Percentiles rank a stretch among this genome's conserved stretches.
phyloP scores from a whole-genome alignment of 2,329 filamentous ascomycete genomes.

The Exophiala calicioides region DNA sequence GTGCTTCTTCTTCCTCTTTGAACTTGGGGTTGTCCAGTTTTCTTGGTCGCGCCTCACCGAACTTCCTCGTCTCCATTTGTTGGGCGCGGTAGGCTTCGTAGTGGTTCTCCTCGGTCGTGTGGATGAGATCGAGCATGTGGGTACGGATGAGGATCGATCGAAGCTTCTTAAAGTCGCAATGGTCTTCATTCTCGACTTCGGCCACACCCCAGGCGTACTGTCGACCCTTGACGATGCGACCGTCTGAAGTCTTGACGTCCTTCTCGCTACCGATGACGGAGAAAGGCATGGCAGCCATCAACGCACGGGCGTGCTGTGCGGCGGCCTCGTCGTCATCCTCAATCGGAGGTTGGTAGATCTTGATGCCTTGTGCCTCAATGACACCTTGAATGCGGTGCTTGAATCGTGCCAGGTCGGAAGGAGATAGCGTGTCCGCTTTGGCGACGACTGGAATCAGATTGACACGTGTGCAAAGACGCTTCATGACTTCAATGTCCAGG shows the following conservation, averaged over 20 bases:
- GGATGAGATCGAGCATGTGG: constrained; percentile 99
- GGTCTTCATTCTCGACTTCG: constrained; percentile 99
- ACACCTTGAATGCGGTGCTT: constrained; percentile 93
- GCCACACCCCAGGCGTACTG: constrained; percentile 99
- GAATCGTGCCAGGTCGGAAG: constrained; percentile 85
- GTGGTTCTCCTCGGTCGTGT: constrained; percentile 98
- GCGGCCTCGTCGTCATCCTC: constrained; percentile 98
- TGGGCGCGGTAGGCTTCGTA: constrained; percentile 99
- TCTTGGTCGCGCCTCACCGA: constrained; percentile 92
- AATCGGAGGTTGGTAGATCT: constrained; percentile 96
- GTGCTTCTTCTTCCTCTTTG: constrained; percentile 98
- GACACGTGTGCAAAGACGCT: constrained; percentile 94
- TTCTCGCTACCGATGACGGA: constrained; percentile 99
- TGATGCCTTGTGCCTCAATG: constrained; percentile 97
- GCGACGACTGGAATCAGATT: constrained; percentile 98
- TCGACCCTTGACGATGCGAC: constrained; percentile 95
- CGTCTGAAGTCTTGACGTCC: constrained; percentile 94
- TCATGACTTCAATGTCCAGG: constrained; percentile 99
- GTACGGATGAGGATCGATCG: constrained; percentile 98
- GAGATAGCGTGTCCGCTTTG: constrained; percentile 97
- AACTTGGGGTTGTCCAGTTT: constrained; percentile 99
- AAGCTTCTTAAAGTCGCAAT: constrained; percentile 99
- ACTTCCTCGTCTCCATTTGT: constrained; percentile 99
- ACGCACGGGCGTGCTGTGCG: constrained; percentile 86
- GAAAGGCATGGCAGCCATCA: constrained; percentile 98